These are phyloP conservation scores for Talaromyces sp. DNA, from an alignment of 2,329 filamentous ascomycete genomes.

Conservation along the genomic window DNA sequence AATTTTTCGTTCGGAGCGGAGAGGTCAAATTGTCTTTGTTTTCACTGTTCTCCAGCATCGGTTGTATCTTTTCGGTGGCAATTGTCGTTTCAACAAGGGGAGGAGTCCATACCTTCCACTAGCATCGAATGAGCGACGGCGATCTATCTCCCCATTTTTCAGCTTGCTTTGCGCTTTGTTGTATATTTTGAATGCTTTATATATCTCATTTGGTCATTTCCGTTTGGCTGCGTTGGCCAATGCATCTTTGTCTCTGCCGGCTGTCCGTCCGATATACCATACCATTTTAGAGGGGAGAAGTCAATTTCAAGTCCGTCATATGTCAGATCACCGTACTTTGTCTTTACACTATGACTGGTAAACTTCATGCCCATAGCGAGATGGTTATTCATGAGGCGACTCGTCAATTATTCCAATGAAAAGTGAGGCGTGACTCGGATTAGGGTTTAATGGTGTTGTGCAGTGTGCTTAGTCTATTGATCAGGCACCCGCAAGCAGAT, in stretches of 20 bases:
- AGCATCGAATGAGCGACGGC: conserved; percentile 8
- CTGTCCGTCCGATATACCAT: neutral
- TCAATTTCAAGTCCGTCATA: neutral
- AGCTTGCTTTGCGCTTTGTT: neutral
- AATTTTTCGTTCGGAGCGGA: neutral
- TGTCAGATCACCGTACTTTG: neutral
- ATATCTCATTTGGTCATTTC: conserved; percentile 1
- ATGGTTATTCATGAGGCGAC: neutral
- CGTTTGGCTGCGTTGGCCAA: neutral
- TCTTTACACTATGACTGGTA: neutral
- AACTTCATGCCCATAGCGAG: neutral
- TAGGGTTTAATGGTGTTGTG: neutral
- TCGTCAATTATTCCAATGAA: neutral
- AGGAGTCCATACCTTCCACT: neutral
- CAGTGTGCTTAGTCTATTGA: neutral
- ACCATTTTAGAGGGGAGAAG: conserved; percentile 2
- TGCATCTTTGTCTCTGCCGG: neutral
- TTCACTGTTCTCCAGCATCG: neutral
- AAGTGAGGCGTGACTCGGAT: neutral
- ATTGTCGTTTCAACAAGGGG: neutral
- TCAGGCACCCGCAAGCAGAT: neutral
- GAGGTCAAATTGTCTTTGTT: neutral
- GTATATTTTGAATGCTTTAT: neutral
- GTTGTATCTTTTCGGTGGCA: neutral
- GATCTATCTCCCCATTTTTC: conserved; percentile 9